Conservation (phyloP, 306 rosid species). For the Adenanthera pavonina region DNA sequence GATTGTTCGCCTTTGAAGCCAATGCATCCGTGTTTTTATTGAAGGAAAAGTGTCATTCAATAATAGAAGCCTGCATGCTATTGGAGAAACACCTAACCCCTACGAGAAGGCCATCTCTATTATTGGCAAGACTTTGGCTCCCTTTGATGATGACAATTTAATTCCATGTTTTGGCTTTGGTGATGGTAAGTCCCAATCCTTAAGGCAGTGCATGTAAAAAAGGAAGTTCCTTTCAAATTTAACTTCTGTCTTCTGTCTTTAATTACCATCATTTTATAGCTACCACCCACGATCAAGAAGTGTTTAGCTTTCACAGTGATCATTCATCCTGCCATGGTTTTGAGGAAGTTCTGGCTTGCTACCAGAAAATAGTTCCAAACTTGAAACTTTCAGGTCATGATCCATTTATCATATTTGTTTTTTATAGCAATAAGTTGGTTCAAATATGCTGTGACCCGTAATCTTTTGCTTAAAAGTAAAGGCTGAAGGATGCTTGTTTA, state of each 20-base stretch:
- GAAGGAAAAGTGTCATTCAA: constrained; percentile 80
- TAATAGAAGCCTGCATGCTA: constrained; percentile 73
- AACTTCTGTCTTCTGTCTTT: constrained; percentile 2
- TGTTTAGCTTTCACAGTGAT: constrained; percentile 85
- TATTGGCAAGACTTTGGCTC: constrained; percentile 87
- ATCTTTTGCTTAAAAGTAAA: constrained; percentile 19
- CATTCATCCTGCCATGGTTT: constrained; percentile 88
- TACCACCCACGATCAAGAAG: constrained; percentile 87
- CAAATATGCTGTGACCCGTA: not conserved
- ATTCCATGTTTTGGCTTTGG: constrained; percentile 98
- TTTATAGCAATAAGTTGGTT: not conserved
- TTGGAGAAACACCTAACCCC: constrained; percentile 78
- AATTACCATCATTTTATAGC: constrained; percentile 47
- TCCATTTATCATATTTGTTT: not conserved
- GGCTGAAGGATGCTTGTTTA: constrained; percentile 31
- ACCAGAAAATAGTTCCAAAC: constrained; percentile 71
- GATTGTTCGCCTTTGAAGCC: constrained; percentile 28
- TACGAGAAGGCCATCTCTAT: constrained; percentile 84
- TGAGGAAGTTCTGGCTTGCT: constrained; percentile 86
- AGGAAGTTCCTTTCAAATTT: not conserved
- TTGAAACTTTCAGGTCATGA: constrained; percentile 73
- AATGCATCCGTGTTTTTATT: constrained; percentile 43
- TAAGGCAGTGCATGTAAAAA: constrained; percentile 17
- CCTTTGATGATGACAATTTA: constrained; percentile 91
- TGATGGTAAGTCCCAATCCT: constrained; percentile 60